phyloP scores from a whole-genome alignment of 495 filamentous ascomycete species.

The Poronia punctata region DNA sequence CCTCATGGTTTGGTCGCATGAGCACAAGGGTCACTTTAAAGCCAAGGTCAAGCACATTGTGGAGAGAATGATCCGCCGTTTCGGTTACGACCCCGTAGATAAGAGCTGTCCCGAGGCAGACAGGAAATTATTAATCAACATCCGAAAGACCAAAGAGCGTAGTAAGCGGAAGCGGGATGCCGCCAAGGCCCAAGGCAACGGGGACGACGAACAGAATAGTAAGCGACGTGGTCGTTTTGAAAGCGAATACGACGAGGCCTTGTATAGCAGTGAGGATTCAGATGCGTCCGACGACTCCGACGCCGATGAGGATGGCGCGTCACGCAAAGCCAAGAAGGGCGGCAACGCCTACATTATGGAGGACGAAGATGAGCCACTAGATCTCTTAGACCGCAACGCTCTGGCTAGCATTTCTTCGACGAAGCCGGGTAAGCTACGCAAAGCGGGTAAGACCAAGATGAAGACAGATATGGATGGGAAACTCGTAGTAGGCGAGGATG shows the following conservation, averaged over 20 bases:
- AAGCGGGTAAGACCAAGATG: constrained; percentile 53
- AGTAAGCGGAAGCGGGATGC: constrained; percentile 78
- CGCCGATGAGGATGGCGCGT: constrained; percentile 47
- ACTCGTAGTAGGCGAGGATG: constrained; percentile 63
- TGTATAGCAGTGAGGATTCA: constrained; percentile 74
- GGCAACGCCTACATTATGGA: constrained; percentile 81
- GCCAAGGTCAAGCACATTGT: constrained; percentile 96
- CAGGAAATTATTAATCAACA: constrained; percentile 83
- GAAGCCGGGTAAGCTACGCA: constrained; percentile 60
- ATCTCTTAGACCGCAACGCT: constrained; percentile 80
- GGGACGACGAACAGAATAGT: constrained; percentile 37
- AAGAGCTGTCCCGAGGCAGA: constrained; percentile 73
- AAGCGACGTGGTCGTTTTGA: constrained; percentile 59
- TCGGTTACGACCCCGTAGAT: constrained; percentile 74
- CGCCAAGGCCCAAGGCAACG: constrained; percentile 43
- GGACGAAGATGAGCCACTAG: constrained; percentile 86
- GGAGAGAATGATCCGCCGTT: constrained; percentile 84
- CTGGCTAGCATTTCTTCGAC: constrained; percentile 90
- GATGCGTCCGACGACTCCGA: constrained; percentile 58
- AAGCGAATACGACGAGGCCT: constrained; percentile 89
- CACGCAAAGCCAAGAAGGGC: constrained; percentile 46
- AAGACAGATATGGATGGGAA: constrained; percentile 83
- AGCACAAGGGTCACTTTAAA: constrained; percentile 93
- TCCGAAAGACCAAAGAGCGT: constrained; percentile 85
- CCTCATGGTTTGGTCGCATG: constrained; percentile 91